Evolutionary conservation across 768 basidiomycete genomes (phyloP).

Genomic region (Lenzites betulinus): DNA sequence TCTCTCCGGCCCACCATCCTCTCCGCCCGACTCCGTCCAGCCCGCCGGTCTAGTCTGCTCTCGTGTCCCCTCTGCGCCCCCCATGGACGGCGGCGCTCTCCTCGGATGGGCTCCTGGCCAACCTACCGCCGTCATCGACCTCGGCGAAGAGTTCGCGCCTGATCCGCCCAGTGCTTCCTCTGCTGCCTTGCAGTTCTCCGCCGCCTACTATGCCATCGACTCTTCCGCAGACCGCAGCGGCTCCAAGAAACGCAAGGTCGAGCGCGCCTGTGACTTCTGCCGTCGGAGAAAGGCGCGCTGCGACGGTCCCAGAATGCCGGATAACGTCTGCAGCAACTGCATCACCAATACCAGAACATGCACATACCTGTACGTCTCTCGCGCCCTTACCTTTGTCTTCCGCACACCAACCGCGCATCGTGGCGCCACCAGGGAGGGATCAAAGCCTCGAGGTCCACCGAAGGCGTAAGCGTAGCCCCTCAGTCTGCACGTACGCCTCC

Average conservation of each 20-base stretch:
- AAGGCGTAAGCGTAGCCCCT: slow-evolving; percentile 36
- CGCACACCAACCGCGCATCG: background rate
- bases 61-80: background rate
- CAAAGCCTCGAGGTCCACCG: slow-evolving; percentile 42
- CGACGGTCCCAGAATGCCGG: slow-evolving; percentile 36
- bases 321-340: slow-evolving; percentile 42
- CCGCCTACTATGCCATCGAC: slow-evolving; percentile 24
- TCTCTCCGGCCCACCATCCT: slow-evolving; percentile 15
- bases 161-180: slow-evolving; percentile 22
- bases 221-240: slow-evolving; percentile 22
- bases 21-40: background rate
- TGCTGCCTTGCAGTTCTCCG: slow-evolving; percentile 17
- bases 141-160: slow-evolving; percentile 21
- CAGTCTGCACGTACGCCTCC: background rate
- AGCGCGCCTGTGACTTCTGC: slow-evolving; percentile 39
- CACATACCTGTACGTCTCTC: slow-evolving; percentile 36
- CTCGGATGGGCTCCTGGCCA: slow-evolving; percentile 20
- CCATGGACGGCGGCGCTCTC: slow-evolving; percentile 18
- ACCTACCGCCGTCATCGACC: slow-evolving; percentile 24
- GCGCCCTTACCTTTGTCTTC: background rate
- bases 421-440: slow-evolving; percentile 32
- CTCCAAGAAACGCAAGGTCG: slow-evolving; percentile 37
- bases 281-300: slow-evolving; percentile 37
- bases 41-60: background rate
- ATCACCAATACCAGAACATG: slow-evolving; percentile 33